phyloP scores from a whole-genome alignment of 371 early-diverging fungal species.

The Mucor racemosus region DNA sequence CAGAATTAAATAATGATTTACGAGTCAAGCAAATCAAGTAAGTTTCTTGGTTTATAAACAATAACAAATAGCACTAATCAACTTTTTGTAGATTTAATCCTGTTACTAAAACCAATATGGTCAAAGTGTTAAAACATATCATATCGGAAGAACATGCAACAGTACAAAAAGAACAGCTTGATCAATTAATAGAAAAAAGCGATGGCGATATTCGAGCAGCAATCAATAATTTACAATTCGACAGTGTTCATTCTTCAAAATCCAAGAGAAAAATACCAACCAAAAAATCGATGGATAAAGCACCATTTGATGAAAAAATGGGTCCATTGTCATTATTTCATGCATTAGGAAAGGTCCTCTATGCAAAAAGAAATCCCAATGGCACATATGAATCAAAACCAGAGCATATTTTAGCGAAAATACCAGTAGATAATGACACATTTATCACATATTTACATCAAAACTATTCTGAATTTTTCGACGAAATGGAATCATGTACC shows the following conservation, averaged over 20 bases:
- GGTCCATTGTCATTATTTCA: conserved; percentile 40
- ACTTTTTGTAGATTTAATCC: conserved; percentile 36
- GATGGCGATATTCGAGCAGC: conserved; percentile 50
- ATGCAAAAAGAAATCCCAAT: conserved; percentile 36
- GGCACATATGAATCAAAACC: conserved; percentile 35
- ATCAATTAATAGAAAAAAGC: conserved; percentile 25
- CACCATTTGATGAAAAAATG: conserved; percentile 13
- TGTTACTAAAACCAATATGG: conserved; percentile 18
- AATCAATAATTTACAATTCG: conserved; percentile 46
- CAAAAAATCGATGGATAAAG: conserved; percentile 2
- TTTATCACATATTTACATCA: conserved; percentile 35
- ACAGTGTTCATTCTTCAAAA: conserved; percentile 12
- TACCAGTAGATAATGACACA: conserved; percentile 25
- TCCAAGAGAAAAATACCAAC: neutral
- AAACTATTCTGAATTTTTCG: conserved; percentile 28
- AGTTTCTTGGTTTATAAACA: neutral
- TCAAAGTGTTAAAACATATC: conserved; percentile 21
- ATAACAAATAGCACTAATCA: neutral
- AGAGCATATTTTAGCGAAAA: conserved; percentile 32
- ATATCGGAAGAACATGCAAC: conserved; percentile 12
- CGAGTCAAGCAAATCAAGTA: conserved; percentile 14
- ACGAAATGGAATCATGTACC: conserved; percentile 24
- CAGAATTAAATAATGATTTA: conserved; percentile 9
- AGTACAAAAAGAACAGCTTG: conserved; percentile 8
- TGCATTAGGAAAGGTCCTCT: conserved; percentile 48